Base-by-base conservation (phyloP, 768 basidiomycete genomes). In the Sutorius australiensis region DNA sequence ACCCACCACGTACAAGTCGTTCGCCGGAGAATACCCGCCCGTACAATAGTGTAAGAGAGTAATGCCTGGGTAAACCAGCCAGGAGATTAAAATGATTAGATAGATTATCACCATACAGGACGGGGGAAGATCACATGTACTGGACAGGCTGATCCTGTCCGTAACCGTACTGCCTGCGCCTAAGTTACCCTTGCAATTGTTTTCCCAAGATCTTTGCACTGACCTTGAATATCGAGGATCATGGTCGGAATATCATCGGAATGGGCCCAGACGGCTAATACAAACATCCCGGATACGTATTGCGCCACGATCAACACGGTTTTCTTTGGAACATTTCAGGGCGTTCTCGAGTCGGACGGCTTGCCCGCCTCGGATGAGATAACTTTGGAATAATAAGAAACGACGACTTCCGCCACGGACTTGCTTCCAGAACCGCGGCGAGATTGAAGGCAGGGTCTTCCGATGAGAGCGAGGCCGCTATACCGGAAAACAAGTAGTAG, bases 391-490 rank as follows among this genome's bases (percentile, higher is more conserved):
- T 67, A 74, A 71, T 71, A 67, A 66, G 65, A 53, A 54, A 55
- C 54, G 55, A n/a, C n/a, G n/a, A 50, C 58, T 57, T 50, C 46
- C 37, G 62, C 54, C 51, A 77, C 85, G 61, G 60, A 90, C 92
- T 82, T 51, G 92, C 91, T 83, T 94, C 92, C 55, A 93, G 78
- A 61, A 94, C 89, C 40, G 90, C 91, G 46, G 88, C 92, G 53
- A 92, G 80, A 74, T 94, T 94, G 77, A 92, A 94, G 14, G 89
- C 85, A 67, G 88, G 85, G 75, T 94, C 92, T 68, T 91, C 87
- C 42, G 92, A 92, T 54, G 86, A 80, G 61, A 94, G 79, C n/a
- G 84, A 83, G 40, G 83, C 77, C 45, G 92, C 92, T 67, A 88
- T 84, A 60, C 92, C 93, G 71, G 54, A 66, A 64, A 57, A 62